Evolutionary conservation across 371 early-diverging fungal genomes (phyloP).

Genomic region (Coemansia sp.): DNA sequence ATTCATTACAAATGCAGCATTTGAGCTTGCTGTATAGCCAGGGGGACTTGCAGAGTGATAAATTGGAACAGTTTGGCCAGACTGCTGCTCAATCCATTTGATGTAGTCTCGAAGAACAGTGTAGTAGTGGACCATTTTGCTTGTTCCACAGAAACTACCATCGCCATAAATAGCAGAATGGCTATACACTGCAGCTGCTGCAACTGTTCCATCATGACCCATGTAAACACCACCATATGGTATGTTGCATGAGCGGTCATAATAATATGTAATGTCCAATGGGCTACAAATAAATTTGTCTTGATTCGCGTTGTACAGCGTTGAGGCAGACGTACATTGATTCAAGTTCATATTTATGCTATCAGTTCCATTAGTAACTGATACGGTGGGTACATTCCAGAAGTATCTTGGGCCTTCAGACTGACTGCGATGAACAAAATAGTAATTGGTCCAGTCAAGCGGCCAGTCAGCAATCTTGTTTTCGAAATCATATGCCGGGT

Average conservation of each 20-base stretch:
- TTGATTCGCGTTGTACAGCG: slow-evolving; percentile 11
- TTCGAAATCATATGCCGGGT: neutral
- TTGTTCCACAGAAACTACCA: slow-evolving; percentile 16
- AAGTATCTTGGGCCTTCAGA: neutral
- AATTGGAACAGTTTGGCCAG: neutral
- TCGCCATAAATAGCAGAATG: slow-evolving; percentile 12
- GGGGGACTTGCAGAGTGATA: slow-evolving; percentile 1
- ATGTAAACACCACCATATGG: slow-evolving; percentile 23
- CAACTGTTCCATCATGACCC: neutral
- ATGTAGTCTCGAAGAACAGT: slow-evolving; percentile 27
- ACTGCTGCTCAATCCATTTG: slow-evolving; percentile 9
- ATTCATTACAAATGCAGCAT: neutral
- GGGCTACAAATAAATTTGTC: slow-evolving; percentile 21
- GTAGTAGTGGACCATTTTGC: slow-evolving; percentile 23
- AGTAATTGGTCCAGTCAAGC: slow-evolving; percentile 7
- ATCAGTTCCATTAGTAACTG: neutral
- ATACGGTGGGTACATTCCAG: neutral
- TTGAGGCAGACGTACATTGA: neutral
- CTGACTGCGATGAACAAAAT: slow-evolving; percentile 11
- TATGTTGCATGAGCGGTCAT: slow-evolving; percentile 9
- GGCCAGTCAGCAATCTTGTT: slow-evolving; percentile 24
- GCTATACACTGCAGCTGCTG: slow-evolving; percentile 14
- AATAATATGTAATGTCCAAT: neutral
- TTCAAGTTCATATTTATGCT: neutral
- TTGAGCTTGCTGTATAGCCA: slow-evolving; percentile 9